Evolutionary conservation across 352 stramenopile genomes (phyloP), one percentile per base, ranked within the genome.

Genomic region (Pythium phragmiticola): DNA sequence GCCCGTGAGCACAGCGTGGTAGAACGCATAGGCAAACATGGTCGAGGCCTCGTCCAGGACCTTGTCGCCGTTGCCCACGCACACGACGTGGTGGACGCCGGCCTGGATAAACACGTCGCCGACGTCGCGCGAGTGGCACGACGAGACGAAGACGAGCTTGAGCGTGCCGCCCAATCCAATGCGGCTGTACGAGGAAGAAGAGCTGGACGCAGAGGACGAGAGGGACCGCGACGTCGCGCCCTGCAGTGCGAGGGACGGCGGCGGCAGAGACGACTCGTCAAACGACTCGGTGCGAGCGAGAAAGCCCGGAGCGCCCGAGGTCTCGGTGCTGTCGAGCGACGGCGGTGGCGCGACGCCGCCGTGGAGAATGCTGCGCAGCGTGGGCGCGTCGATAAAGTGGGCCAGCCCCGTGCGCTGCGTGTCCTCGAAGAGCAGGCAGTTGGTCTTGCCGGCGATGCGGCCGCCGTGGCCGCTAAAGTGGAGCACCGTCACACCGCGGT

Each of bases 81-180:
- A 93, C 23, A 93, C 84, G 42, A 93, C 84, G 60, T 93, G 82
- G 7, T 79, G 70, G 7, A 91, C 84, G 4, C 84, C 84, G 5
- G 84, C 84, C 55, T 87, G 77, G 28, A 93, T 83, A 51, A 93
- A 93, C 7, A 93, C 82, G 59, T 85, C 78, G 34, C 84, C 84
- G n/a, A 93, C 81, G 51, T 89, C 82, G 26, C 65, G 75, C 14
- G 84, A 93, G 53, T 93, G 78, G 60, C 84, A 93, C 1, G 82
- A 91, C 28, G 84, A 93, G 39, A 93, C 84, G 61, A 93, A 90
- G 6, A 93, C 82, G 21, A 93, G 69, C 64, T 91, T 93, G 37
- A 93, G 70, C 6, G 77, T 87, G 12, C 74, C 69, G 23, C 68
- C 69, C 2, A 67, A 14, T 11, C 68, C 63, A 16, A 76, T 70